Evolutionary conservation across 1,284 basidiomycete genomes (phyloP).

Genomic region (Apiotrichum veenhuisii): DNA sequence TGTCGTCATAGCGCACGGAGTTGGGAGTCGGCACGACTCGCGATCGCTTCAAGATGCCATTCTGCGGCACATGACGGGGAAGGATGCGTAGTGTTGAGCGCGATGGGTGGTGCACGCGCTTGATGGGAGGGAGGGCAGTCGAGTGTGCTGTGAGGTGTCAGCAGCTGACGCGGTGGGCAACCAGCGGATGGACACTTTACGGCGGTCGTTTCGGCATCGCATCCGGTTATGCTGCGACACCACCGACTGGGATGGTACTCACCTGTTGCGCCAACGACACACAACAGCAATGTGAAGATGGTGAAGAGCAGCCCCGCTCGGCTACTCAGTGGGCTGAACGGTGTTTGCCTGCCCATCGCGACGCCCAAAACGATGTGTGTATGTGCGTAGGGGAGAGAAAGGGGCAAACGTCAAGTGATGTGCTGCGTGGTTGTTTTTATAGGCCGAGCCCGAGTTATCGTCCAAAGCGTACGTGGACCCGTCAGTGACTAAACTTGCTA

Average conservation of each 20-base stretch:
- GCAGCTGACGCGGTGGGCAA: too few relatives aligned
- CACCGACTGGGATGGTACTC: background rate
- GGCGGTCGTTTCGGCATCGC: too few relatives aligned
- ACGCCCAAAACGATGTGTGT: background rate
- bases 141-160: conserved; percentile 31
- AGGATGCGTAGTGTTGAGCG: conserved; percentile 53
- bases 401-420: too few relatives aligned
- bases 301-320: background rate
- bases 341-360: background rate
- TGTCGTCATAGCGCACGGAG: conserved; percentile 37
- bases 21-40: conserved; percentile 27
- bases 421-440: too few relatives aligned
- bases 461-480: too few relatives aligned
- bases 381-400: background rate
- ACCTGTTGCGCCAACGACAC: background rate
- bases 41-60: conserved; percentile 9
- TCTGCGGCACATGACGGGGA: conserved; percentile 51
- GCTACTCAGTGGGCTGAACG: background rate
- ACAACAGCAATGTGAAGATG: background rate
- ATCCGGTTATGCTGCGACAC: too few relatives aligned
- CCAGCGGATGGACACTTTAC: too few relatives aligned
- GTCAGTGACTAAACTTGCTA: too few relatives aligned
- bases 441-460: too few relatives aligned
- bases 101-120: conserved; percentile 33
- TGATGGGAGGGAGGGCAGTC: conserved; percentile 36